A percentile compares a stretch with the other conserved stretches of the same genome.
Evolutionary conservation across 768 basidiomycete species (phyloP).

Genomic region (Amanita exitialis): DNA sequence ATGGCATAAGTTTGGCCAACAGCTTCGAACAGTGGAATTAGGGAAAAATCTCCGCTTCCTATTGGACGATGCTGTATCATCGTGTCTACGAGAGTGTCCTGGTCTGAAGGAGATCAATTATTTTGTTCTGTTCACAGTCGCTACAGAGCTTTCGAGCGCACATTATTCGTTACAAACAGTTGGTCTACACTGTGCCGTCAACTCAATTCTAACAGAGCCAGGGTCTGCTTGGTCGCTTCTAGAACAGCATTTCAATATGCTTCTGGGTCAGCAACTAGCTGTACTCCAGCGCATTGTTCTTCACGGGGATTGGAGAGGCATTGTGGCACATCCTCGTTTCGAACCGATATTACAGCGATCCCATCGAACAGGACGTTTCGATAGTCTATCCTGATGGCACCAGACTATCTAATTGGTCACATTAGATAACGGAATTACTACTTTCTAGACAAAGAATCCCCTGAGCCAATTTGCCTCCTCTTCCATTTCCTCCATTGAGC

Average conservation of each 20-base stretch:
- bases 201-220: constrained; percentile 27
- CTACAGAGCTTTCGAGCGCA: constrained; percentile 12
- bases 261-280: constrained; percentile 32
- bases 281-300: constrained; percentile 34
- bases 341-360: constrained; percentile 1
- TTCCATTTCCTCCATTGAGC: constrained; percentile 70
- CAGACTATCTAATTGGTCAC: neutral
- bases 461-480: constrained; percentile 64
- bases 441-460: constrained; percentile 34
- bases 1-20: constrained; percentile 40
- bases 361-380: neutral
- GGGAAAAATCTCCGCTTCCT: constrained; percentile 48
- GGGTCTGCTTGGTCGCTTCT: constrained; percentile 29
- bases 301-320: constrained; percentile 43
- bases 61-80: constrained; percentile 34
- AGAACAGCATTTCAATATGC: constrained; percentile 35
- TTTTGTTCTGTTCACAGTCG: constrained; percentile 39
- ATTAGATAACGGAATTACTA: neutral
- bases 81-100: constrained; percentile 35
- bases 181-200: constrained; percentile 41
- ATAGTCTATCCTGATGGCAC: constrained; percentile 1
- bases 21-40: constrained; percentile 46
- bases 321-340: constrained; percentile 28
- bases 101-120: constrained; percentile 45
- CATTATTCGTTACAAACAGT: constrained; percentile 31